phyloP scores from a whole-genome alignment of 169 alveolate species.

The Babesia ovata region DNA sequence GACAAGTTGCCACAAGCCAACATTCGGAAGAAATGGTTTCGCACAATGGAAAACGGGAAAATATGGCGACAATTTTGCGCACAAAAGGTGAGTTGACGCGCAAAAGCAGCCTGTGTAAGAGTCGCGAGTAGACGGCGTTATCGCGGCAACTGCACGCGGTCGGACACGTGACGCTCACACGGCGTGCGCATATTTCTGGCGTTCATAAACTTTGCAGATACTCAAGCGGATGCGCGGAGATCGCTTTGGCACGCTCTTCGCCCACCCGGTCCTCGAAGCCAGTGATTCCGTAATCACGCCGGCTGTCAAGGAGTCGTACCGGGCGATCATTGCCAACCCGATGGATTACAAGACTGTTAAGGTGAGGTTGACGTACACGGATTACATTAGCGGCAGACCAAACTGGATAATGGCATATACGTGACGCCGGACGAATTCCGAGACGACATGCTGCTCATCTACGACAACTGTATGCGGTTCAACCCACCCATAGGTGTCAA shows the following conservation, averaged over 20 bases:
- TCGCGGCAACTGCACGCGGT: not conserved
- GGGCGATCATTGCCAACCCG: constrained; percentile 44
- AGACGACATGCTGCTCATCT: constrained; percentile 64
- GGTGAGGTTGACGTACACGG: constrained; percentile 15
- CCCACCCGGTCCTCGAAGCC: constrained; percentile 64
- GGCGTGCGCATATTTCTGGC: too few relatives aligned
- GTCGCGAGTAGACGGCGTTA: not conserved
- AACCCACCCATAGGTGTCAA: constrained; percentile 63
- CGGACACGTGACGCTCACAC: not conserved
- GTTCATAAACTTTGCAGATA: constrained; percentile 28
- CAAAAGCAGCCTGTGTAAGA: not conserved
- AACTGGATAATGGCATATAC: constrained; percentile 35
- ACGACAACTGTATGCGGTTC: constrained; percentile 67
- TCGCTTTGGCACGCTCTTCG: constrained; percentile 63
- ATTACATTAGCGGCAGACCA: constrained; percentile 4
- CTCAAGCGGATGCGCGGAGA: constrained; percentile 63
- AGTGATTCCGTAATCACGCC: constrained; percentile 67
- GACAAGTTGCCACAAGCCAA: not conserved
- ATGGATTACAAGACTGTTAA: constrained; percentile 67
- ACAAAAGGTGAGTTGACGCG: constrained; percentile 25
- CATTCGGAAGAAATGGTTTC: constrained; percentile 3
- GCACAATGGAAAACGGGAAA: constrained; percentile 21
- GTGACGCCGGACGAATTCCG: constrained; percentile 51
- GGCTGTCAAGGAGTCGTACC: constrained; percentile 57
- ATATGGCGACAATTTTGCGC: constrained; percentile 35